A percentile compares a stretch with the other conserved stretches of the same genome.
These are phyloP conservation scores for Cymodocea nodosa DNA, from an alignment of 116 monocot species.

Conservation along the genomic window DNA sequence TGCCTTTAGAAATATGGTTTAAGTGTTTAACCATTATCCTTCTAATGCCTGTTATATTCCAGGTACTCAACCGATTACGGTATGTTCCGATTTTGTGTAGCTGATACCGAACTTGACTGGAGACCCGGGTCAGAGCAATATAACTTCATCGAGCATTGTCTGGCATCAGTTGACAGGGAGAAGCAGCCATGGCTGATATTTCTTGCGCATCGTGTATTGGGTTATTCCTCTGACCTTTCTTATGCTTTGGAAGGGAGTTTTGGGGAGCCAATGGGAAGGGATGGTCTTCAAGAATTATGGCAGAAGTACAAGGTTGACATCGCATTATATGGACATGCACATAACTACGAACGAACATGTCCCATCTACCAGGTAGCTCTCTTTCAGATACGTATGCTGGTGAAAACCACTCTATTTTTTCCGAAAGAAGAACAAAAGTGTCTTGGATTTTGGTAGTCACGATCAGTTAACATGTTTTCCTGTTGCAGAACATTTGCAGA, in stretches of 20 bases:
- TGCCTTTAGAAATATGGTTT: no score
- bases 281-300: conserved; percentile 80
- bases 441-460: no score
- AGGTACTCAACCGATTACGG: conserved; percentile 86
- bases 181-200: conserved; percentile 95
- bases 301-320: conserved; percentile 88
- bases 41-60: background rate
- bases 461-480: no score
- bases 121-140: conserved; percentile 74
- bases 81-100: conserved; percentile 86
- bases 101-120: conserved; percentile 80
- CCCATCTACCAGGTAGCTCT: conserved; percentile 66
- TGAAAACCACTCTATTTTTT: no score
- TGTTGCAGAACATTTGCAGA: conserved; percentile 23
- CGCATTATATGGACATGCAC: conserved; percentile 74
- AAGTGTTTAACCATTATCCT: background rate
- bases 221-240: conserved; percentile 56
- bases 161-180: conserved; percentile 60
- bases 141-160: conserved; percentile 61
- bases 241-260: conserved; percentile 57
- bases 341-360: conserved; percentile 90
- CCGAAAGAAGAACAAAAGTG: no score
- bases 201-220: conserved; percentile 80
- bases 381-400: background rate
- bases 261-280: conserved; percentile 89